Conservation (phyloP, 2,329 filamentous ascomycete species). For the Blastomyces percursus region DNA sequence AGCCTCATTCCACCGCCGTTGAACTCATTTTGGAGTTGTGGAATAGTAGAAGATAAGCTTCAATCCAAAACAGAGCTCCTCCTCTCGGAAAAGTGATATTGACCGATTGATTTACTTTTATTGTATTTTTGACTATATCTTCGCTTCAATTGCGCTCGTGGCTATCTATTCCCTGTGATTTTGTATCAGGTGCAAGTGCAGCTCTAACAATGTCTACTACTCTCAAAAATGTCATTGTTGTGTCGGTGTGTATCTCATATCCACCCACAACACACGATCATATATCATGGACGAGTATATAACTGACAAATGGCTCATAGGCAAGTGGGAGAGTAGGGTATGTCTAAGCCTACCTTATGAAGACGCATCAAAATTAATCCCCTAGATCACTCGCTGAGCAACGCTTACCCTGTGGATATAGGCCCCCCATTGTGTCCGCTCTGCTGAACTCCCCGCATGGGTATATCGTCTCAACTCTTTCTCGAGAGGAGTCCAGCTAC, state of each 20-base stretch:
- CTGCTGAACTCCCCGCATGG: slow-evolving; percentile 11
- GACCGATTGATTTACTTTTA: background rate
- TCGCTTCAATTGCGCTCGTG: background rate
- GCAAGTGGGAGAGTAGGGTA: slow-evolving; percentile 7
- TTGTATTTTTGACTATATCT: background rate
- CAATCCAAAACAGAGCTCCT: background rate
- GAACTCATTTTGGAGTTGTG: background rate
- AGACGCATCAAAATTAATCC: background rate
- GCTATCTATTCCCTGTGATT: background rate
- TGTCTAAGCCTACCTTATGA: background rate
- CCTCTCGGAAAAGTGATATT: background rate
- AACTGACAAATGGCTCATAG: background rate
- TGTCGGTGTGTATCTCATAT: slow-evolving; percentile 3
- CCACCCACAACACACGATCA: background rate
- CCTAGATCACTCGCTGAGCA: background rate
- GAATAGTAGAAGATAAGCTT: background rate
- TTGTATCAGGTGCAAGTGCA: background rate
- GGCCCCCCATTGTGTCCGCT: slow-evolving; percentile 7
- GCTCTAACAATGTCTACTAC: background rate
- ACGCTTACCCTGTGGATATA: background rate
- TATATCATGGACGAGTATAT: background rate
- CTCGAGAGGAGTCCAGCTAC: slow-evolving; percentile 12
- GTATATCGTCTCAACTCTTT: slow-evolving; percentile 14
- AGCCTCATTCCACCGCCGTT: background rate
- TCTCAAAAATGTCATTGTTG: slow-evolving; percentile 9